Base-by-base conservation (phyloP, 805 yeast species). In the Ogataea philodendri region DNA sequence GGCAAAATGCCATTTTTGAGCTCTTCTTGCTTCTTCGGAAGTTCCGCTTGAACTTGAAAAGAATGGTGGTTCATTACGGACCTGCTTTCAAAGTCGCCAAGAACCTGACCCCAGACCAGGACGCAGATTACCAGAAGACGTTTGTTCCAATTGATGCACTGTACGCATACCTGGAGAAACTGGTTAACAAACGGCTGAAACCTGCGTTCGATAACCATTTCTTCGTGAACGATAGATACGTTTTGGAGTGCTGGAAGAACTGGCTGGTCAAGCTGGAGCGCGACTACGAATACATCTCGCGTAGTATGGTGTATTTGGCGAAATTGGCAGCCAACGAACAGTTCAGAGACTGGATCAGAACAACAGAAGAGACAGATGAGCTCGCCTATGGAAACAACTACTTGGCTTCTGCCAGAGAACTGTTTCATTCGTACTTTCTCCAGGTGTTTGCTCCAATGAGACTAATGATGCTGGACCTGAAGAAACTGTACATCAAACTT, bases 1-100 rank as follows among this genome's bases (percentile, higher is more conserved):
- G 52, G 20, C 63, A 59, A 41, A 56, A 51, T 22, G 41, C 51
- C 10, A 35, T 59, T n/a, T 58, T 58, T 41, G 64, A 59, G 32
- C 38, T 51, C 5, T 59, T 48, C 20, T 32, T 44, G 7, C 37
- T 55, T 17, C 37, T 59, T 16, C 49, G 49, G 17, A 51, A 50
- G 37, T 46, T 55, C 19, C 31, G 58, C 18, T 39, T 46, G 21
- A 59, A 59, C 24, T 32, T 56, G 31, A 48, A 50, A 25, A 36
- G 63, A 30, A 45, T 59, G 46, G 50, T 51, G 3, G 25, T 35
- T 9, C 47, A 51, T 30, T 59, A 58, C 35, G 64, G 59, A 5
- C 48, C 49, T 1, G 48, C 48, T 5, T 54, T 59, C 30, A 43
- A 41, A 33, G 29, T 35, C 8, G 44, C 46, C 1, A 45, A 40